phyloP scores from a whole-genome alignment of 306 rosid species.

The Pyrus communis region DNA sequence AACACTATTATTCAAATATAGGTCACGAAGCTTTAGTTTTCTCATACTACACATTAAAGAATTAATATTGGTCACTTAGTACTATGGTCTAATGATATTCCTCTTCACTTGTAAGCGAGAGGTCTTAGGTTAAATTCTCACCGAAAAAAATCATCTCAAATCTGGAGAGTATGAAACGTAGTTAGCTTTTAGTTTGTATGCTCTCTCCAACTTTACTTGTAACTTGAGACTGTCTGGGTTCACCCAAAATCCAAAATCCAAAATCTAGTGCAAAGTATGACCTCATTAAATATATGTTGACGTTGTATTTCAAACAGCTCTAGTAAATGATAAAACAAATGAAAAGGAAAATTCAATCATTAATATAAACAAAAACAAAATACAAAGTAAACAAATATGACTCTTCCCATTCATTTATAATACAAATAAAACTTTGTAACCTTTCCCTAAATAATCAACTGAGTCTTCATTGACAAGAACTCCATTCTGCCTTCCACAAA shows the following conservation, averaged over 20 bases:
- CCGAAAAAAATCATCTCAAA: too few relatives aligned
- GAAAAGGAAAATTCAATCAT: conserved; percentile 9
- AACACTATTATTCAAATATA: too few relatives aligned
- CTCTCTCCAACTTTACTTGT: too few relatives aligned
- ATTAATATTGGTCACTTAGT: too few relatives aligned
- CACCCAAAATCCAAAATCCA: neutral
- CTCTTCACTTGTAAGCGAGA: too few relatives aligned
- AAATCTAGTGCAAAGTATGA: neutral
- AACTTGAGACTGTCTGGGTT: too few relatives aligned
- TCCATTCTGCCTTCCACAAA: conserved; percentile 19
- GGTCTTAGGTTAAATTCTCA: too few relatives aligned
- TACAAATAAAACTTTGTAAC: conserved; percentile 29
- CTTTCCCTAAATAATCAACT: conserved; percentile 12
- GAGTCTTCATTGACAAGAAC: conserved; percentile 1
- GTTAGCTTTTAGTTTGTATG: too few relatives aligned
- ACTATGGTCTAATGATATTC: too few relatives aligned
- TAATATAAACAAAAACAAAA: conserved; percentile 12
- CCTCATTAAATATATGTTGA: neutral
- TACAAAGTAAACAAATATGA: conserved; percentile 7
- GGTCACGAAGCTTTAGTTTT: too few relatives aligned
- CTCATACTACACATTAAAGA: too few relatives aligned
- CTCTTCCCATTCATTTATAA: conserved; percentile 20
- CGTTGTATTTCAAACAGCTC: neutral
- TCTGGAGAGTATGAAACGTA: too few relatives aligned
- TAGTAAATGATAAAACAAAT: neutral